phyloP scores from a whole-genome alignment of 2,329 filamentous ascomycete species.

The Trichoderma sp. region DNA sequence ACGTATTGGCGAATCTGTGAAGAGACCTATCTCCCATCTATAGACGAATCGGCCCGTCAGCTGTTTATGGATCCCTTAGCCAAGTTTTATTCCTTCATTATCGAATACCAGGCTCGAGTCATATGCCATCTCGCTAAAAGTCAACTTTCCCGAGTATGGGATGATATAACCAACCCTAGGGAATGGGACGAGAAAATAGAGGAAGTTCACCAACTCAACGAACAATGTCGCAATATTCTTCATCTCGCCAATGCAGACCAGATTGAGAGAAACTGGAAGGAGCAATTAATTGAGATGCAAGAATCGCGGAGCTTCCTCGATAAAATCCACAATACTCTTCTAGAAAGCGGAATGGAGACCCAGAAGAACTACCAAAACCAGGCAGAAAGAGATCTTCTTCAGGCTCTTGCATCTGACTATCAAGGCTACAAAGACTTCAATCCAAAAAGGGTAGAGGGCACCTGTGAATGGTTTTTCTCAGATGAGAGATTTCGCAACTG shows the following conservation, averaged over 20 bases:
- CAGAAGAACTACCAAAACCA: not conserved
- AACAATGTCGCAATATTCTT: not conserved
- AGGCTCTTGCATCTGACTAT: constrained; percentile 27
- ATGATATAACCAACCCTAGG: not conserved
- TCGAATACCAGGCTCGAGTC: constrained; percentile 14
- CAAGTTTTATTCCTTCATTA: constrained; percentile 3
- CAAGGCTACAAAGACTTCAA: constrained; percentile 31
- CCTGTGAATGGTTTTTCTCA: constrained; percentile 35
- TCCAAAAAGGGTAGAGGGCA: constrained; percentile 28
- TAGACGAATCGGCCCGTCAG: not conserved
- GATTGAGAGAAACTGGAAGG: not conserved
- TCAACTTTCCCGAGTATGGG: constrained; percentile 20
- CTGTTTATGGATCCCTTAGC: not conserved
- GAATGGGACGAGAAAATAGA: not conserved
- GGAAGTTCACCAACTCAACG: not conserved
- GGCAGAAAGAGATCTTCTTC: constrained; percentile 6
- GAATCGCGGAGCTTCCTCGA: not conserved
- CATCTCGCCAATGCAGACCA: not conserved
- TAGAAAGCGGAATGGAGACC: not conserved
- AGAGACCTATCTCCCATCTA: constrained; percentile 1
- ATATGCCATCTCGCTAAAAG: constrained; percentile 21
- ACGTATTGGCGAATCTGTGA: constrained; percentile 25
- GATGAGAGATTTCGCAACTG: constrained; percentile 29
- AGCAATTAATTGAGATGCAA: not conserved
- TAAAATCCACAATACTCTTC: not conserved